These are phyloP conservation scores for Colletotrichum sp. DNA, from an alignment of 2,329 filamentous ascomycete genomes.

Conservation along the genomic window DNA sequence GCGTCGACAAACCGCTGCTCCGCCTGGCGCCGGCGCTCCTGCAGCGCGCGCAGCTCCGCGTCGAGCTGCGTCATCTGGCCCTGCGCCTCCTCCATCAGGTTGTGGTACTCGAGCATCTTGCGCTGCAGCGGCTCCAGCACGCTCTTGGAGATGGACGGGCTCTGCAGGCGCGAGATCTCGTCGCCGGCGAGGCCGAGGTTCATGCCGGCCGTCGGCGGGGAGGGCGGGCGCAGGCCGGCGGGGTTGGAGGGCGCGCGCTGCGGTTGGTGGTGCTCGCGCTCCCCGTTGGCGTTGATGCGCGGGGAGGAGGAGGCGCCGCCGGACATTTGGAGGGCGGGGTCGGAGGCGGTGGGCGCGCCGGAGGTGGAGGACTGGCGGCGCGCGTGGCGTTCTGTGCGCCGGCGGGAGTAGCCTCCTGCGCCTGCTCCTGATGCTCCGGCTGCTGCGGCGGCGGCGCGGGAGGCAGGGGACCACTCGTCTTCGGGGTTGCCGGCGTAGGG, in stretches of 20 bases:
- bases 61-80: constrained; percentile 46
- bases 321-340: background rate
- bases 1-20: constrained; percentile 47
- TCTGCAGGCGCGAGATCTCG: constrained; percentile 46
- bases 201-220: background rate
- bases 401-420: constrained; percentile 13
- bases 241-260: background rate
- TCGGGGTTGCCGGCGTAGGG: constrained; percentile 5
- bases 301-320: background rate
- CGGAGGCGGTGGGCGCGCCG: background rate
- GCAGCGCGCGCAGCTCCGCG: constrained; percentile 45
- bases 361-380: constrained; percentile 18
- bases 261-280: background rate
- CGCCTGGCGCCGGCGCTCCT: constrained; percentile 43
- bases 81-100: constrained; percentile 45
- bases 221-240: background rate
- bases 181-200: constrained; percentile 22
- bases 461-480: constrained; percentile 12
- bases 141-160: constrained; percentile 45
- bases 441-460: background rate
- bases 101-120: constrained; percentile 49
- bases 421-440: background rate
- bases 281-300: background rate
- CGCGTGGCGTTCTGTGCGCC: constrained; percentile 17
- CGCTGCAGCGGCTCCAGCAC: constrained; percentile 50